phyloP scores from a whole-genome alignment of 2,329 filamentous ascomycete species.

The Chrysoporthe cubensis region DNA sequence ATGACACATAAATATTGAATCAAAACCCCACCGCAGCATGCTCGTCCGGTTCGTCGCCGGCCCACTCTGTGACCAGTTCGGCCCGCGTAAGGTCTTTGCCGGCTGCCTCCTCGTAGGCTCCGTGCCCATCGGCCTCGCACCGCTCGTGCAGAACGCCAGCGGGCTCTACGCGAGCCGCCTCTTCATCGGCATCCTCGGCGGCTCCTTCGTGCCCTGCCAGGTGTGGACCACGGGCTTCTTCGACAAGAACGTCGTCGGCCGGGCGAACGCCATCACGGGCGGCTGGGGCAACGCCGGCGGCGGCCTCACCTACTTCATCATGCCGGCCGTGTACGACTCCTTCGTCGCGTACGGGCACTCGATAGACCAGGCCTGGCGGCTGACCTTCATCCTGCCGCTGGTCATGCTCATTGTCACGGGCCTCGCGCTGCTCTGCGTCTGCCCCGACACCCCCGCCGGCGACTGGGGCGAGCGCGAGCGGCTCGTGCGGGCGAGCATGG shows the following conservation, averaged over 20 bases:
- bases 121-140: slow-evolving; percentile 81
- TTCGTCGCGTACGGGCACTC: slow-evolving; percentile 64
- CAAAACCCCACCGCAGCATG: slow-evolving; percentile 49
- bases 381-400: slow-evolving; percentile 83
- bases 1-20: not conserved
- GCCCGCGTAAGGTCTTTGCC: slow-evolving; percentile 79
- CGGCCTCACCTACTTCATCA: slow-evolving; percentile 90
- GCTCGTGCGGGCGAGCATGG: slow-evolving; percentile 43
- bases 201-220: slow-evolving; percentile 82
- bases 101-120: slow-evolving; percentile 76
- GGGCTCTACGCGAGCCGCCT: slow-evolving; percentile 77
- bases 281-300: slow-evolving; percentile 88
- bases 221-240: slow-evolving; percentile 94
- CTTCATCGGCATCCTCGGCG: slow-evolving; percentile 80
- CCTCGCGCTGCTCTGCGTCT: slow-evolving; percentile 71
- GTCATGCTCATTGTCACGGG: slow-evolving; percentile 72
- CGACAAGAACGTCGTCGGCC: slow-evolving; percentile 89
- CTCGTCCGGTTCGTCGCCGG: slow-evolving; percentile 78
- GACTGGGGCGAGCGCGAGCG: slow-evolving; percentile 72
- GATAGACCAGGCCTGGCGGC: slow-evolving; percentile 76
- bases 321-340: slow-evolving; percentile 87
- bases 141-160: slow-evolving; percentile 68
- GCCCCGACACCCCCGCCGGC: slow-evolving; percentile 81
- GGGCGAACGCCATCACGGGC: slow-evolving; percentile 82
- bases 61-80: slow-evolving; percentile 83